phyloP scores from a whole-genome alignment of 1,284 basidiomycete species.

The Pseudozyma thailandica region DNA sequence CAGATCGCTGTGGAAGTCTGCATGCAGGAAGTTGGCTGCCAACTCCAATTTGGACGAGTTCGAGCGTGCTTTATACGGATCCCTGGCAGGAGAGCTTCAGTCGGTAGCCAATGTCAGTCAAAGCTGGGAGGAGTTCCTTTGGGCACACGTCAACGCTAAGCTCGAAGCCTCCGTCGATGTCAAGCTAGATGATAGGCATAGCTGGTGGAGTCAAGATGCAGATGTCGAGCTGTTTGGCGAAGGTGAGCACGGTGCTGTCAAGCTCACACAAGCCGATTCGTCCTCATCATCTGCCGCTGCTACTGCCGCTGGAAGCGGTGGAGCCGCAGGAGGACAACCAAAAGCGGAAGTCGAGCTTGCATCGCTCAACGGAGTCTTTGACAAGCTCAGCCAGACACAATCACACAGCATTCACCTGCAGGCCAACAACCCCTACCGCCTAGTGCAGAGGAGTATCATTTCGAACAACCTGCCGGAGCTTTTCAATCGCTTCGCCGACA shows the following conservation, averaged over 20 bases:
- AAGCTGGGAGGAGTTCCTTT: slow-evolving; percentile 90
- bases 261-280: slow-evolving; percentile 38
- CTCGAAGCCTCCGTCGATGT: slow-evolving; percentile 82
- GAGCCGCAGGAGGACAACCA: slow-evolving; percentile 3
- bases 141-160: slow-evolving; percentile 86
- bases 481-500: slow-evolving; percentile 55
- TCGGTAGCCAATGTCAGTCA: slow-evolving; percentile 81
- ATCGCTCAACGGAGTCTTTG: slow-evolving; percentile 56
- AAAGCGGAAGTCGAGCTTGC: slow-evolving; percentile 18
- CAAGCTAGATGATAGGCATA: slow-evolving; percentile 66
- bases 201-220: slow-evolving; percentile 69
- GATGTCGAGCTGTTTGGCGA: slow-evolving; percentile 38
- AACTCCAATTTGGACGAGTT: slow-evolving; percentile 75
- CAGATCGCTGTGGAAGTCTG: slow-evolving; percentile 62
- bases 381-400: slow-evolving; percentile 58
- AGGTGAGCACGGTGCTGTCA: slow-evolving; percentile 50
- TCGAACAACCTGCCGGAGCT: slow-evolving; percentile 75
- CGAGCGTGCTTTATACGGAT: slow-evolving; percentile 87
- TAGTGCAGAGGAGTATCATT: slow-evolving; percentile 86
- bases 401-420: slow-evolving; percentile 53
- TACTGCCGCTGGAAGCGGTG: slow-evolving; percentile 12
- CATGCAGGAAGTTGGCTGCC: slow-evolving; percentile 58
- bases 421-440: slow-evolving; percentile 84
- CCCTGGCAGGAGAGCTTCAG: slow-evolving; percentile 83
- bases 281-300: slow-evolving; percentile 19